These are phyloP conservation scores for Talaromyces funiculosus DNA, from an alignment of 2,329 filamentous ascomycete genomes.

Conservation along the genomic window DNA sequence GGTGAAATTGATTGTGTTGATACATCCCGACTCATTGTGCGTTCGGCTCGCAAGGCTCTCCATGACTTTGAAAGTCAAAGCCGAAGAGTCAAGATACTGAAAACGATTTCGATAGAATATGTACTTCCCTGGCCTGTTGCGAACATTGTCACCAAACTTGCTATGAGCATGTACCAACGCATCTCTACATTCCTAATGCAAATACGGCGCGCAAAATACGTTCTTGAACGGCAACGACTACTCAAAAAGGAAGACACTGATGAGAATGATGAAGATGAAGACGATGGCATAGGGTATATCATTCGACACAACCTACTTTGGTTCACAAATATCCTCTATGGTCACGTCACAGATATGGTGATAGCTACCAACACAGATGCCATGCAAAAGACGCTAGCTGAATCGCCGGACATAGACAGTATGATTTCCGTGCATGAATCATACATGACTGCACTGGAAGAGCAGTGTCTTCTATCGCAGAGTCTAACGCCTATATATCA, in stretches of 20 bases:
- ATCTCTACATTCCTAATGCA: constrained; percentile 75
- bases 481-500: constrained; percentile 66
- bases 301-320: constrained; percentile 67
- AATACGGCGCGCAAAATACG: constrained; percentile 62
- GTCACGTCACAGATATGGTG: constrained; percentile 70
- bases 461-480: constrained; percentile 63
- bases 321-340: constrained; percentile 69
- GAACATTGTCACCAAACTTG: constrained; percentile 66
- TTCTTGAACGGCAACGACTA: constrained; percentile 53
- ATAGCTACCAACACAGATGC: constrained; percentile 55
- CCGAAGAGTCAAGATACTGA: constrained; percentile 58
- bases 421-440: constrained; percentile 67
- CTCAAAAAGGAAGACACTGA: constrained; percentile 27
- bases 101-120: constrained; percentile 62
- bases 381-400: constrained; percentile 54
- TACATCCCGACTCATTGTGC: constrained; percentile 57
- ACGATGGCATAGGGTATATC: constrained; percentile 34
- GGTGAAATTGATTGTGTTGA: constrained; percentile 50
- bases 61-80: constrained; percentile 45
- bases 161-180: constrained; percentile 62
- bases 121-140: constrained; percentile 59
- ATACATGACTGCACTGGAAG: constrained; percentile 59
- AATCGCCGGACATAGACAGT: constrained; percentile 67
- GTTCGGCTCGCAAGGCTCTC: constrained; percentile 39
- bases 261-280: constrained; percentile 32